A percentile compares a stretch with the other conserved stretches of the same genome.
Evolutionary conservation across 2,329 filamentous ascomycete species (phyloP).

Genomic region (Alternaria angustiovoidea): DNA sequence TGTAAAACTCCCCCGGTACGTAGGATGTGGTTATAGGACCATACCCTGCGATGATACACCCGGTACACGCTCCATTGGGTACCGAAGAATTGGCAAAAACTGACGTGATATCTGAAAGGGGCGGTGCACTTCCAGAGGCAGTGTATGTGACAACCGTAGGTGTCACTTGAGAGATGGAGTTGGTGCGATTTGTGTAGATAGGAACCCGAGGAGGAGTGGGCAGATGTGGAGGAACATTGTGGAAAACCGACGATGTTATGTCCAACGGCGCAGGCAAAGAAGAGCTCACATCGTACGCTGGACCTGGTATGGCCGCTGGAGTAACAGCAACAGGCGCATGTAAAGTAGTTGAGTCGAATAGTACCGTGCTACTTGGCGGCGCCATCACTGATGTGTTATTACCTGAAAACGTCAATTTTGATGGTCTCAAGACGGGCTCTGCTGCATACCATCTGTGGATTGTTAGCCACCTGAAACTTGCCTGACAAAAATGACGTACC

Average conservation of each 20-base stretch:
- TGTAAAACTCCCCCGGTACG: constrained; percentile 2
- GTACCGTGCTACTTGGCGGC: background rate
- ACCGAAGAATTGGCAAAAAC: constrained; percentile 1
- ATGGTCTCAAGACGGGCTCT: background rate
- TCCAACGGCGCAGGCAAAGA: background rate
- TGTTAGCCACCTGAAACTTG: constrained; percentile 13
- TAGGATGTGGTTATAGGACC: constrained; percentile 35
- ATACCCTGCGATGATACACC: constrained; percentile 40
- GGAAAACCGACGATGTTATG: background rate
- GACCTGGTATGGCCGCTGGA: background rate
- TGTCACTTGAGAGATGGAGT: background rate
- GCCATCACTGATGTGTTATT: background rate
- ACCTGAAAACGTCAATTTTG: constrained; percentile 6
- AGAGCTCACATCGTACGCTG: background rate
- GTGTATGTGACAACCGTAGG: background rate
- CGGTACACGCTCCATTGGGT: constrained; percentile 33
- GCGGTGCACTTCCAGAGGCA: background rate
- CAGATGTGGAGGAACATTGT: background rate
- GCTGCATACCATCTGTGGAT: constrained; percentile 28
- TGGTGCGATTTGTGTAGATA: constrained; percentile 1
- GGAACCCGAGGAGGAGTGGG: background rate
- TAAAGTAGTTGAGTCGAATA: background rate
- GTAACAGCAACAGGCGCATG: constrained; percentile 2
- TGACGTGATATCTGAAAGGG: background rate
- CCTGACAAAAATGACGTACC: constrained; percentile 25